Evolutionary conservation across 83 land plant species (phyloP).

Genomic region (Picea mariana): DNA sequence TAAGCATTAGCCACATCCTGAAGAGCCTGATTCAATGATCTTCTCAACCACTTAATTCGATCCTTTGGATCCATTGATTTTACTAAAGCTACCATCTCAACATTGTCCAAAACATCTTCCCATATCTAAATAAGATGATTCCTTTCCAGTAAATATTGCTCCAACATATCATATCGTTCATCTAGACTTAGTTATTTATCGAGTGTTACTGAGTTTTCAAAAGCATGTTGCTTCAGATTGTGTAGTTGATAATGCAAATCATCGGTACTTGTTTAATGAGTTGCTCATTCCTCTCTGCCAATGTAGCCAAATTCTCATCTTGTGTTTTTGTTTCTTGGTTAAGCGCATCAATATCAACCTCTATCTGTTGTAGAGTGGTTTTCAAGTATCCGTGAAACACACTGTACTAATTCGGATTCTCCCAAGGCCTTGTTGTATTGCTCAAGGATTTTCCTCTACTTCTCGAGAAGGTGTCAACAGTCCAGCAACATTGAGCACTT

Average conservation of each 20-base stretch:
- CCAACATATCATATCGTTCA: constrained; percentile 82
- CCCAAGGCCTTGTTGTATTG: constrained; percentile 70
- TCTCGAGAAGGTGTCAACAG: constrained; percentile 65
- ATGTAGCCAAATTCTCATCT: no score
- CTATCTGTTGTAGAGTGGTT: no score
- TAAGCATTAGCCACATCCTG: constrained; percentile 10
- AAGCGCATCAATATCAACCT: no score
- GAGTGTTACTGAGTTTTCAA: no score
- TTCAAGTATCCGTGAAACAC: constrained; percentile 58
- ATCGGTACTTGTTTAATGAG: no score
- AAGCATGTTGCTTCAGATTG: no score
- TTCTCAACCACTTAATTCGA: constrained; percentile 72
- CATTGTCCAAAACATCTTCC: constrained; percentile 68
- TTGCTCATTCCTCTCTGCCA: no score
- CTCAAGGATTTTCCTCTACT: constrained; percentile 30
- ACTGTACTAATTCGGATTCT: constrained; percentile 83
- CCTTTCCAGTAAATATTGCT: constrained; percentile 76
- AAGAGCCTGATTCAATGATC: background rate
- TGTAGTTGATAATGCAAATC: no score
- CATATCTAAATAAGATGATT: constrained; percentile 62
- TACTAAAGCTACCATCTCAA: constrained; percentile 47
- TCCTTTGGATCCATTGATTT: constrained; percentile 64
- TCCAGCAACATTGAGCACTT: constrained; percentile 81
- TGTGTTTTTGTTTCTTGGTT: no score
- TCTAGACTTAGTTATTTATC: no score